Conservation (phyloP, 345 rosid genomes). For the Populus euphratica region DNA sequence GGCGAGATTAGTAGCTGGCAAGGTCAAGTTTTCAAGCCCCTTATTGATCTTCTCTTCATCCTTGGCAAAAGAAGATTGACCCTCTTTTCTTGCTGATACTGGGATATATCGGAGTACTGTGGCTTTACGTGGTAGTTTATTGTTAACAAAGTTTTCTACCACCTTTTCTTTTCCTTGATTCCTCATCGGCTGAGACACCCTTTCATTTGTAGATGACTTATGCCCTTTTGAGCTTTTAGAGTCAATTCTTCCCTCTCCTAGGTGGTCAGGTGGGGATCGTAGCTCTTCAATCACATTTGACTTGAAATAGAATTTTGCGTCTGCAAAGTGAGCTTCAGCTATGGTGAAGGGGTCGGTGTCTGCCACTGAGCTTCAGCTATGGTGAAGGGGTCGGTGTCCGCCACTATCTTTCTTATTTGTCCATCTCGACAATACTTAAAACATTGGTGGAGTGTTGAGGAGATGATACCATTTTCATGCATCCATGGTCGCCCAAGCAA, state of each 20-base stretch:
- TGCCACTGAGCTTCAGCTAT: not conserved
- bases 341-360: not conserved
- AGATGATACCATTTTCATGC: too few relatives aligned
- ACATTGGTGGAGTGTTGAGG: not conserved
- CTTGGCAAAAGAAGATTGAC: not conserved
- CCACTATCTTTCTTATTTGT: not conserved
- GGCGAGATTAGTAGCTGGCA: not conserved
- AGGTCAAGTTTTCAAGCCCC: not conserved
- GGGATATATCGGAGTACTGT: not conserved
- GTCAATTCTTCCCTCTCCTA: not conserved
- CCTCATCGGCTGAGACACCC: not conserved
- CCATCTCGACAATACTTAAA: not conserved
- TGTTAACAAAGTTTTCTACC: not conserved
- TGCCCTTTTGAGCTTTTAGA: not conserved
- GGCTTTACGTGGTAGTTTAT: not conserved
- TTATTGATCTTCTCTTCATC: not conserved
- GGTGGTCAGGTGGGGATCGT: too few relatives aligned
- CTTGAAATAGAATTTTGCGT: not conserved
- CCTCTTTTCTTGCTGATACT: not conserved
- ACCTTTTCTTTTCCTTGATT: not conserved
- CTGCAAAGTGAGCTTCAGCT: not conserved
- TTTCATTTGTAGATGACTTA: not conserved
- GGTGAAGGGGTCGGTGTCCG: too few relatives aligned
- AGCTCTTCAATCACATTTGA: not conserved
- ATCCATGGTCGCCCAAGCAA: too few relatives aligned